Conservation (phyloP, 164 flowering plant species). For the Warburgia ugandensis region DNA sequence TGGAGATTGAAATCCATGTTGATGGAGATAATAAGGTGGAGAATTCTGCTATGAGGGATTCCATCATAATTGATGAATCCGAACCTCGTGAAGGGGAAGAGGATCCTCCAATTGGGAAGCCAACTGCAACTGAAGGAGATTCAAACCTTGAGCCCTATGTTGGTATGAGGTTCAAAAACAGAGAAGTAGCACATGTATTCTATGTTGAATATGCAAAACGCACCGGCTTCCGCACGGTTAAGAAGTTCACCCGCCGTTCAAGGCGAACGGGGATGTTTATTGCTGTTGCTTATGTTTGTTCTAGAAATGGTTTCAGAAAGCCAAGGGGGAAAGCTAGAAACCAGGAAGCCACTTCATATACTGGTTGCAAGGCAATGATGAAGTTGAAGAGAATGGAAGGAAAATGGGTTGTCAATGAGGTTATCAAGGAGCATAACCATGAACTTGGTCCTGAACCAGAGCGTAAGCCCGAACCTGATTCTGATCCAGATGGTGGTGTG, state of each 20-base stretch:
- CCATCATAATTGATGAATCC: too few species aligned
- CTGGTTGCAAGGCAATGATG: slow-evolving; percentile 14
- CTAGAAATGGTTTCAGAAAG: slow-evolving; percentile 8
- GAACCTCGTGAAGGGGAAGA: slow-evolving; percentile 15
- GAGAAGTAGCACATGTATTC: slow-evolving; percentile 9
- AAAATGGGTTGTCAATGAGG: slow-evolving; percentile 9
- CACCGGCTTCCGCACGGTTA: slow-evolving; percentile 8
- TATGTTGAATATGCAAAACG: slow-evolving; percentile 11
- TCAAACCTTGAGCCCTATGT: slow-evolving; percentile 14
- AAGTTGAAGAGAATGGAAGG: slow-evolving; percentile 9
- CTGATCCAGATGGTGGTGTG: too few species aligned
- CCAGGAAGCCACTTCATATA: slow-evolving; percentile 1
- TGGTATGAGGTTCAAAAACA: slow-evolving; percentile 13
- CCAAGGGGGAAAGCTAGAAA: neutral
- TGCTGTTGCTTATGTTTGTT: slow-evolving; percentile 7
- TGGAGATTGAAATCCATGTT: too few species aligned
- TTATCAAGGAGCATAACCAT: slow-evolving; percentile 12
- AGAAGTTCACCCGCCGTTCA: slow-evolving; percentile 1
- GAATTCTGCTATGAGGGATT: too few species aligned
- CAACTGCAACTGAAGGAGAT: slow-evolving; percentile 14
- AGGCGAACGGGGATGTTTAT: neutral
- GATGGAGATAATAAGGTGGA: too few species aligned
- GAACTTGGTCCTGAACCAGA: neutral
- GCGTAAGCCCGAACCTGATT: too few species aligned
- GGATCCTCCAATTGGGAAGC: slow-evolving; percentile 21